phyloP scores from a whole-genome alignment of 176 grass and related monocot species.

The Puccinellia tenuiflora region DNA sequence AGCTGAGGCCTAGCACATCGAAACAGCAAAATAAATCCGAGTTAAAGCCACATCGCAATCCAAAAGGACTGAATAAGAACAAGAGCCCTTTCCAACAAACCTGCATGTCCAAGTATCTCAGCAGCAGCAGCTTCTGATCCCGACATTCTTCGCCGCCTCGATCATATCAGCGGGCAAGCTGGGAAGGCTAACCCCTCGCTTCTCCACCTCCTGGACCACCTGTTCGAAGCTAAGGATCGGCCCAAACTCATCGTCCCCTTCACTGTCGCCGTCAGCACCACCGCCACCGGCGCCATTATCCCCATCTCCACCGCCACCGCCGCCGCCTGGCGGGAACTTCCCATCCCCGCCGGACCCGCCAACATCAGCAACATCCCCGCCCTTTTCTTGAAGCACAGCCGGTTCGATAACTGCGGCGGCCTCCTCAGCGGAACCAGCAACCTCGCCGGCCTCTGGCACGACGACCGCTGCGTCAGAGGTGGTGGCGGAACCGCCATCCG shows the following conservation, averaged over 20 bases:
- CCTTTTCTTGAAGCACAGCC: not conserved
- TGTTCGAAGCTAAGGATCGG: conserved; percentile 7
- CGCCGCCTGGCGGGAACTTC: not conserved
- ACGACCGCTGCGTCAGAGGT: not conserved
- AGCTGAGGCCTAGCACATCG: conserved; percentile 44
- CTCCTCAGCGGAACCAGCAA: not conserved
- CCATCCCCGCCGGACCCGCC: conserved; percentile 19
- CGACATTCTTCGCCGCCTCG: not conserved
- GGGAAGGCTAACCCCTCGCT: not conserved
- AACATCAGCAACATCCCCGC: conserved; percentile 11
- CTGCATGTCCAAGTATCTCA: conserved; percentile 11
- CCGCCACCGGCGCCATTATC: not conserved
- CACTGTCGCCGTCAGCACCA: not conserved
- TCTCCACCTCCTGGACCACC: conserved; percentile 9
- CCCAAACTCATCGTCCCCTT: not conserved
- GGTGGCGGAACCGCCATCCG: not conserved
- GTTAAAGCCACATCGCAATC: not conserved
- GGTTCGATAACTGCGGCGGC: not conserved
- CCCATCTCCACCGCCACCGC: not conserved
- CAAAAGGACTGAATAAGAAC: not conserved
- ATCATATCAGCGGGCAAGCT: conserved; percentile 7
- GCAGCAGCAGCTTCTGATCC: conserved; percentile 9
- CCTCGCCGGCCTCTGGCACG: not conserved
- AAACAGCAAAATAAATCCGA: not conserved
- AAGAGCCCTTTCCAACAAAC: conserved; percentile 1